Base-by-base conservation (phyloP, 139 green algal genomes). In the Zygnema circumcarinatum region DNA sequence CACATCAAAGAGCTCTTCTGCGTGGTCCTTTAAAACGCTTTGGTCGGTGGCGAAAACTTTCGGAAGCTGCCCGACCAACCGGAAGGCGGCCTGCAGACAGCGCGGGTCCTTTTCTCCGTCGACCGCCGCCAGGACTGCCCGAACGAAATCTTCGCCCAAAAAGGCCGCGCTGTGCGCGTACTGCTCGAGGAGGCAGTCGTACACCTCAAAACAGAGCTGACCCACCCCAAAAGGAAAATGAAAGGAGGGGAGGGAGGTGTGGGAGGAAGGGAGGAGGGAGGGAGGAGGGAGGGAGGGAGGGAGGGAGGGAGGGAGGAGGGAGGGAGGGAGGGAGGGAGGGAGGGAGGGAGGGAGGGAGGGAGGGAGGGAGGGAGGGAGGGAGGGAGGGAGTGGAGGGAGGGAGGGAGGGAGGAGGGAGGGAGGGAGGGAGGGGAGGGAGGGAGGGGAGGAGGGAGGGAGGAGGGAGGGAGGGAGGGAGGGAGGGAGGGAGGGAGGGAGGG, bases 61-160 rank as follows among this genome's bases (percentile, higher is more conserved):
- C 31, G 32, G 22, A 29, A 39, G 36, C 29, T 85, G 72, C 35
- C 33, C 78, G 31, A 92, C 29, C 21, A 92, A 84, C 38, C 93
- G 35, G 36, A 98, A 97, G 0, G 92, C 92, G 32, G 91, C 72
- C 67, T 98, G 78, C 38, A 98, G 91, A 88, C 94, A 97, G 42
- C 96, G 92, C 2, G 96, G 96, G 88, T 98, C 96, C 76, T 96
- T 96, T 89, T 98, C 96, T 20, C 95, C 96, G 78, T 98, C 96
- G 40, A 96, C 41, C 2, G 67, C 76, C 32, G 88, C 22, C 3
- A 93, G 36, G 16, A 93, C 38, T 1, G 81, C 90, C 38, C 79
- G 40, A n/a, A 90, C 29, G 1, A 88, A n/a, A 74, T 89, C 22
- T 3, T 76, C 83, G 0, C 54, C 53, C 1, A 81, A 25, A 1